Conservation (phyloP, 2,329 filamentous ascomycete species). For the Dothistroma pini region DNA sequence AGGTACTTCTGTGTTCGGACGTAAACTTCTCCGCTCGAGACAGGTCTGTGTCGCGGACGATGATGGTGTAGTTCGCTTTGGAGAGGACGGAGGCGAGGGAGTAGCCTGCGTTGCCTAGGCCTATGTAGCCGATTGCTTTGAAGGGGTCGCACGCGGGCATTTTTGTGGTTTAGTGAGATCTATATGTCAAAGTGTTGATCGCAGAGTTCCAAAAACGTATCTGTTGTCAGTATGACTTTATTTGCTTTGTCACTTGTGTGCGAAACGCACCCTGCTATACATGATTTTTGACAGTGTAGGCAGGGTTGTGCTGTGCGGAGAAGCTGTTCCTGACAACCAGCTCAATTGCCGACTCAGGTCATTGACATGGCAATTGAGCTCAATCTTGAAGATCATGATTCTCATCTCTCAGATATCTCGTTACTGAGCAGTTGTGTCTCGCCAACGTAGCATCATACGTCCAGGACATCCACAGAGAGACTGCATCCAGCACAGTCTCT, state of each 20-base stretch:
- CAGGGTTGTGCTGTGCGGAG: background rate
- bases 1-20: constrained; percentile 17
- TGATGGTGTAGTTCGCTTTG: constrained; percentile 24
- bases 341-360: background rate
- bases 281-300: background rate
- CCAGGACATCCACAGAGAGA: background rate
- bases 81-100: constrained; percentile 30
- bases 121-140: constrained; percentile 28
- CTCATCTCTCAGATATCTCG: background rate
- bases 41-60: constrained; percentile 29
- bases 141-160: background rate
- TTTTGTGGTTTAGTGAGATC: background rate
- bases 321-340: background rate
- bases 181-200: background rate
- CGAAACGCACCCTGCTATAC: background rate
- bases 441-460: background rate
- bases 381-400: background rate
- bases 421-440: too few species aligned
- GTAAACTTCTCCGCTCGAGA: constrained; percentile 14
- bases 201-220: background rate
- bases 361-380: background rate
- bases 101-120: constrained; percentile 32
- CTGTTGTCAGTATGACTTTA: background rate
- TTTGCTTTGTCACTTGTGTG: background rate
- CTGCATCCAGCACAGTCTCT: background rate